Conservation (phyloP, 371 early-diverging fungal species). For the Amoeboradix gromovi region DNA sequence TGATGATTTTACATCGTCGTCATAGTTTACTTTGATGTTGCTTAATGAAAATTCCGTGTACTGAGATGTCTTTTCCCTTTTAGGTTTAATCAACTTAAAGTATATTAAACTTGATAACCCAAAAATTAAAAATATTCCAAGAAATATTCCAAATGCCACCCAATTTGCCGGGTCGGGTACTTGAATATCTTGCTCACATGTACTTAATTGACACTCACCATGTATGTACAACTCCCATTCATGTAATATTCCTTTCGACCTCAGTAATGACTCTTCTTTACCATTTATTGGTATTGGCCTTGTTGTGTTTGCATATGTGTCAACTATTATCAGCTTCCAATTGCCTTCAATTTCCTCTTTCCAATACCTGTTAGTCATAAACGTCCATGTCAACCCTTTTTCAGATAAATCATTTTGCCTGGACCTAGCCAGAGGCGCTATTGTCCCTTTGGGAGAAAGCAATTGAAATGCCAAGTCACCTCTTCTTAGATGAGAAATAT, state of each 20-base stretch:
- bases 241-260: neutral
- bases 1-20: neutral
- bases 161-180: neutral
- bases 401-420: conserved; percentile 29
- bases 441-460: conserved; percentile 31
- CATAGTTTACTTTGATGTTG: neutral
- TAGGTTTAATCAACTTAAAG: neutral
- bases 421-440: conserved; percentile 30
- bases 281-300: neutral
- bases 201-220: neutral
- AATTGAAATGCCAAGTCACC: conserved; percentile 50
- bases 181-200: neutral
- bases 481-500: conserved; percentile 29
- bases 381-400: conserved; percentile 74
- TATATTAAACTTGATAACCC: neutral
- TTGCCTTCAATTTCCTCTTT: conserved; percentile 46
- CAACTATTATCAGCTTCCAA: conserved; percentile 34
- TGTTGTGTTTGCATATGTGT: conserved; percentile 3
- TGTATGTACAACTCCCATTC: neutral
- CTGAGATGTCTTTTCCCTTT: neutral
- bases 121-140: neutral
- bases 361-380: conserved; percentile 87
- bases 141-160: neutral
- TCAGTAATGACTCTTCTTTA: neutral
- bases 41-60: neutral